These are phyloP conservation scores for Cladorrhinum sp. DNA, from an alignment of 2,329 filamentous ascomycete species.

Conservation along the genomic window DNA sequence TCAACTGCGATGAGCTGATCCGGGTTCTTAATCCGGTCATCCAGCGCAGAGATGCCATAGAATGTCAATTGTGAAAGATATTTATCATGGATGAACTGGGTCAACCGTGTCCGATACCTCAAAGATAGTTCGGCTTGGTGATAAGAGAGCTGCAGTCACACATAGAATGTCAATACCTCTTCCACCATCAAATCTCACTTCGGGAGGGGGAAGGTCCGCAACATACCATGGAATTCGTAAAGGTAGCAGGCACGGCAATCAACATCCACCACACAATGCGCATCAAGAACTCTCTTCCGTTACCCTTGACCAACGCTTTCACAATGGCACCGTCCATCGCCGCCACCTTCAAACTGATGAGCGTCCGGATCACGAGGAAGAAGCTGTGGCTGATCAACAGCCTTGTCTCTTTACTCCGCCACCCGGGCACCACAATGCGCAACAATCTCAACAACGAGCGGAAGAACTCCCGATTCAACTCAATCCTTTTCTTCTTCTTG, in stretches of 20 bases:
- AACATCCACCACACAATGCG: constrained; percentile 98
- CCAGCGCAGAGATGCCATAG: constrained; percentile 90
- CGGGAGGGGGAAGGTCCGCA: not conserved
- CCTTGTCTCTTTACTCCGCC: constrained; percentile 82
- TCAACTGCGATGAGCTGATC: constrained; percentile 97
- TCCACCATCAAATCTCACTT: not conserved
- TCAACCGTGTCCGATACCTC: constrained; percentile 88
- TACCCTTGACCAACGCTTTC: constrained; percentile 86
- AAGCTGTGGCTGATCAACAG: constrained; percentile 87
- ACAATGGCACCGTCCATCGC: constrained; percentile 93
- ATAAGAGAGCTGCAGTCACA: constrained; percentile 69
- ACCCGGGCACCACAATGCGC: constrained; percentile 85
- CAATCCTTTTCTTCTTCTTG: constrained; percentile 70
- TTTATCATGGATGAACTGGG: constrained; percentile 91
- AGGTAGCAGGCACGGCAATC: constrained; percentile 91
- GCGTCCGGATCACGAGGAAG: constrained; percentile 83
- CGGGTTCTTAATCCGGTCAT: constrained; percentile 97
- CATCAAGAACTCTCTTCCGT: constrained; percentile 82
- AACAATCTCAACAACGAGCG: constrained; percentile 73
- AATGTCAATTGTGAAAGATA: constrained; percentile 98
- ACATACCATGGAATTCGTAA: constrained; percentile 95
- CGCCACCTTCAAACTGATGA: constrained; percentile 93
- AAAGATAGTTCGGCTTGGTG: constrained; percentile 94
- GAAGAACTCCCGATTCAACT: constrained; percentile 81
- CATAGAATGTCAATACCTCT: constrained; percentile 9